Evolutionary conservation across 805 yeast genomes (phyloP).

Genomic region (Metschnikowia lunata): DNA sequence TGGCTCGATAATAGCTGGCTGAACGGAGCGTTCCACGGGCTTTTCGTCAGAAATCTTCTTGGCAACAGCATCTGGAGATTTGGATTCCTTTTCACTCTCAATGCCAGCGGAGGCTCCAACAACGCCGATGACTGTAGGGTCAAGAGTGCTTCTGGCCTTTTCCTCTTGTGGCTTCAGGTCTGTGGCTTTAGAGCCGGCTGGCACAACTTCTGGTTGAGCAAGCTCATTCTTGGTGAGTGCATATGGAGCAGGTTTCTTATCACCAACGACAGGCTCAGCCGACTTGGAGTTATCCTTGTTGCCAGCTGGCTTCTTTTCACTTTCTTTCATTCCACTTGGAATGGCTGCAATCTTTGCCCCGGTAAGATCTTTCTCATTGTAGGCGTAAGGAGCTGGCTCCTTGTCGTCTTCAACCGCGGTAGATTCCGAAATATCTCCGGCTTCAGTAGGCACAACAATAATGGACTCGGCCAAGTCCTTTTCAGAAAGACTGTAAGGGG

Average conservation of each 20-base stretch:
- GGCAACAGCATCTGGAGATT: conserved; percentile 7
- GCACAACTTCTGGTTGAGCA: conserved; percentile 3
- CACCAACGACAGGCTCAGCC: conserved; percentile 2
- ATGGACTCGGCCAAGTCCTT: neutral
- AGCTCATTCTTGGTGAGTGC: conserved; percentile 6
- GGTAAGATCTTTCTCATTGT: conserved; percentile 1
- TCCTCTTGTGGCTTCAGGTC: conserved; percentile 9
- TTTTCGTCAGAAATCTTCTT: conserved; percentile 4
- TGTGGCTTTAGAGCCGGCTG: conserved; percentile 4
- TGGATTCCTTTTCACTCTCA: neutral
- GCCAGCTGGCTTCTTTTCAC: neutral
- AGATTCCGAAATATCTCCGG: neutral
- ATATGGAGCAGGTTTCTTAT: conserved; percentile 6
- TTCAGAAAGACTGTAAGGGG: neutral
- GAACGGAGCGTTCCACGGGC: conserved; percentile 6
- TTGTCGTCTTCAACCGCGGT: neutral
- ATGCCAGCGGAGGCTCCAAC: conserved; percentile 16
- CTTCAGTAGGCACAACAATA: neutral
- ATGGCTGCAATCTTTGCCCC: neutral
- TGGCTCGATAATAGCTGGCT: conserved; percentile 12
- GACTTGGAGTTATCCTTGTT: neutral
- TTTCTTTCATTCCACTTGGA: neutral
- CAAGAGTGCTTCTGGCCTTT: conserved; percentile 12
- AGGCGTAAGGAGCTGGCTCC: conserved; percentile 3
- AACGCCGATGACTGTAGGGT: conserved; percentile 15